phyloP scores from a whole-genome alignment of 257 asterid genomes.

The Voacanga thouarsii region DNA sequence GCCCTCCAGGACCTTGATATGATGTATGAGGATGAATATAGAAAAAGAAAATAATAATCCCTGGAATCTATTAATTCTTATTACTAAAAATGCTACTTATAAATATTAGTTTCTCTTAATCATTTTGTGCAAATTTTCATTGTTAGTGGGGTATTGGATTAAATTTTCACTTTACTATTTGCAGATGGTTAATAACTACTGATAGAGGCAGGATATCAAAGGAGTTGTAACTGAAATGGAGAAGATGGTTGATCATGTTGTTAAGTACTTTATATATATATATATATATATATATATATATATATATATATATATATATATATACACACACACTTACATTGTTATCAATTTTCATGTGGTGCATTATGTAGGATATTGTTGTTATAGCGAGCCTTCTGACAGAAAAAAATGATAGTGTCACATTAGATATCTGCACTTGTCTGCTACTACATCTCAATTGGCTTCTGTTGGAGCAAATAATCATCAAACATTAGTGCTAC shows the following conservation, averaged over 20 bases:
- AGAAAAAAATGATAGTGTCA: conserved; percentile 69
- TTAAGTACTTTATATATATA: too few relatives aligned
- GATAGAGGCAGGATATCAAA: conserved; percentile 85
- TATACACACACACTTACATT: not conserved
- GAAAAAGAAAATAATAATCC: too few relatives aligned
- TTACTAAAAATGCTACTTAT: too few relatives aligned
- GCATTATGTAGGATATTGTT: conserved; percentile 71
- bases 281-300: too few relatives aligned
- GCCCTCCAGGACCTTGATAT: not conserved
- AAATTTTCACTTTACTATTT: conserved; percentile 11
- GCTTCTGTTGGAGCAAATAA: conserved; percentile 55
- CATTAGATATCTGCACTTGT: conserved; percentile 77
- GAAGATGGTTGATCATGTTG: conserved; percentile 85
- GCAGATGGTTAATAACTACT: conserved; percentile 72
- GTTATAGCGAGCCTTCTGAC: conserved; percentile 71
- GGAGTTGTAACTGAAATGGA: conserved; percentile 68
- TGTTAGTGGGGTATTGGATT: conserved; percentile 1
- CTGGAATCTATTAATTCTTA: not conserved
- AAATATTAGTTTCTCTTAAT: not conserved
- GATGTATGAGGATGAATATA: not conserved
- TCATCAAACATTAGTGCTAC: conserved; percentile 26
- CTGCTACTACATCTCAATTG: conserved; percentile 76
- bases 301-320: conserved; percentile 1
- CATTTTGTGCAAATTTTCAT: not conserved
- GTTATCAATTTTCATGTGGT: not conserved